A percentile compares a stretch with the other conserved stretches of the same genome.
phyloP scores from a whole-genome alignment of 805 yeast genomes.

The Naumovozyma castellii region DNA sequence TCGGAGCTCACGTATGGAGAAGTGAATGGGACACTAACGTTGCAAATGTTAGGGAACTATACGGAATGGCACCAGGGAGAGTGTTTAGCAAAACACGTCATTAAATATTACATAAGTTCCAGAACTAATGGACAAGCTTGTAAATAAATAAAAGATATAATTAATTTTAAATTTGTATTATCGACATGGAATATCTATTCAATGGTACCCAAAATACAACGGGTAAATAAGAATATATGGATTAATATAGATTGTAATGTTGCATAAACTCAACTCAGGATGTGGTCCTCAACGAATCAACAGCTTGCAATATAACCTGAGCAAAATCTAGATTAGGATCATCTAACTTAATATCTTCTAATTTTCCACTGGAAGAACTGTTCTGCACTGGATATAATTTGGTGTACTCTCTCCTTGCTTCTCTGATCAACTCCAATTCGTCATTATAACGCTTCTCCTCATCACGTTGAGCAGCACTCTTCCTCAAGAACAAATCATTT shows the following conservation, averaged over 20 bases:
- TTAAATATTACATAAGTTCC: background rate
- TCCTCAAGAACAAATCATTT: constrained; percentile 64
- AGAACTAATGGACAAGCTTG: constrained; percentile 5
- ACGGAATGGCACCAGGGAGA: constrained; percentile 66
- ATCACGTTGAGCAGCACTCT: constrained; percentile 47
- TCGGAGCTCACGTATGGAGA: constrained; percentile 93
- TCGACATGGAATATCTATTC: background rate
- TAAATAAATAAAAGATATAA: constrained; percentile 1
- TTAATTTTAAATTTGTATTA: background rate
- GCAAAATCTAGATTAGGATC: constrained; percentile 88
- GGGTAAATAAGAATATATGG: background rate
- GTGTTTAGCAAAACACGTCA: constrained; percentile 59
- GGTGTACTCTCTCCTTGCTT: constrained; percentile 86
- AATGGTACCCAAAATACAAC: too few relatives aligned
- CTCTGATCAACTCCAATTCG: constrained; percentile 66
- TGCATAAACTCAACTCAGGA: too few relatives aligned
- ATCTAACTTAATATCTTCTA: constrained; percentile 70
- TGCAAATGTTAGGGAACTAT: constrained; percentile 53
- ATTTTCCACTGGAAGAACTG: constrained; percentile 47
- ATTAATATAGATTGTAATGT: too few relatives aligned
- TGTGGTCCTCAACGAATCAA: constrained; percentile 40
- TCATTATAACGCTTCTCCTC: constrained; percentile 51
- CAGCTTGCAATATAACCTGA: constrained; percentile 53
- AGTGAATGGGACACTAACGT: constrained; percentile 72
- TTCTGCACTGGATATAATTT: constrained; percentile 42